Percentiles rank a stretch among this genome's conserved stretches.
Evolutionary conservation across 139 green algal species (phyloP).

Genomic region (Ettlia oleoabundans): DNA sequence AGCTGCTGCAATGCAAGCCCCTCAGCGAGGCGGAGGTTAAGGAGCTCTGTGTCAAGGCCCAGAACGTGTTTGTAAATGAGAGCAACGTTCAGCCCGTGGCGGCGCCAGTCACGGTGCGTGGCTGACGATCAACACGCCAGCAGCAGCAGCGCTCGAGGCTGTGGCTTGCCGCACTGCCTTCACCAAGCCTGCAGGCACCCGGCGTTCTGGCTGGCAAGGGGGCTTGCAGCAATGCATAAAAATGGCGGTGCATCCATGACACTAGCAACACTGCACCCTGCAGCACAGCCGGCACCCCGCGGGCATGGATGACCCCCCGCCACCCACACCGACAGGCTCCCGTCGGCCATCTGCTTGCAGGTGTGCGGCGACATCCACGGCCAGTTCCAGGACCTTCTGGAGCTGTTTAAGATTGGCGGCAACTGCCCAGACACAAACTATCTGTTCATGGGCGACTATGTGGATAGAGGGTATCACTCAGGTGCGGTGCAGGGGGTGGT

Average conservation of each 20-base stretch:
- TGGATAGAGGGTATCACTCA: constrained; percentile 97
- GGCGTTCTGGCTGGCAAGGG: too few species aligned
- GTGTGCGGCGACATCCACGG: constrained; percentile 98
- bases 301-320: too few species aligned
- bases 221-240: too few species aligned
- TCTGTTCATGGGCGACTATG: constrained; percentile 99
- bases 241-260: too few species aligned
- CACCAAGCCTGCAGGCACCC: not conserved
- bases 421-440: constrained; percentile 98
- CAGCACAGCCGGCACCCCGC: too few species aligned
- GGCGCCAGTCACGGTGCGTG: constrained; percentile 88
- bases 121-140: not conserved
- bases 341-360: too few species aligned
- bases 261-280: too few species aligned
- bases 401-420: constrained; percentile 96
- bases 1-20: constrained; percentile 91
- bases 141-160: not conserved
- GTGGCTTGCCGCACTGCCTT: too few species aligned
- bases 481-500: not conserved
- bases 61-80: constrained; percentile 92
- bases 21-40: constrained; percentile 92
- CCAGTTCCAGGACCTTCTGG: constrained; percentile 97
- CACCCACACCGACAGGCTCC: too few species aligned
- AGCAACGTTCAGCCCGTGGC: constrained; percentile 96
- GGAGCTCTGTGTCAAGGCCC: constrained; percentile 92